A percentile compares a stretch with the other conserved stretches of the same genome.
Evolutionary conservation across 2,329 filamentous ascomycete genomes (phyloP).

Genomic region (Nannizzia gypsea): DNA sequence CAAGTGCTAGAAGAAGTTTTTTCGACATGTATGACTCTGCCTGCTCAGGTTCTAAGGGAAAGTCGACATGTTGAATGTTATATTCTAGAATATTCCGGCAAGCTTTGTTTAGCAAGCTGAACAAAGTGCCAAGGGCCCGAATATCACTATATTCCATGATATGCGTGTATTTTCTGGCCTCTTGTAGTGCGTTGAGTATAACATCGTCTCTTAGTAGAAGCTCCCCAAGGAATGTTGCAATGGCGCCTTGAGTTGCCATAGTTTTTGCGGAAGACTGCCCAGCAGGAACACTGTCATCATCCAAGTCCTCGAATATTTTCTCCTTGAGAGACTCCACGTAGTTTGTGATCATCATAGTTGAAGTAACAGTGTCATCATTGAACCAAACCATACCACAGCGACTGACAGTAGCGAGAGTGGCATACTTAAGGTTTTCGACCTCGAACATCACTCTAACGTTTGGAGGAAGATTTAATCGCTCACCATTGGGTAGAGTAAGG

Average conservation of each 20-base stretch:
- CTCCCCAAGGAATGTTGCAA: slow-evolving; percentile 65
- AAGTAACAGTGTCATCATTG: slow-evolving; percentile 90
- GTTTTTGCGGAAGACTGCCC: slow-evolving; percentile 68
- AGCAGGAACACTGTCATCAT: slow-evolving; percentile 73
- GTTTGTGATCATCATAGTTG: slow-evolving; percentile 83
- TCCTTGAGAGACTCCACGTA: slow-evolving; percentile 76
- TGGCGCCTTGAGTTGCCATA: slow-evolving; percentile 62
- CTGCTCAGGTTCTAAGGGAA: slow-evolving; percentile 80
- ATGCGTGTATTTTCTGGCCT: slow-evolving; percentile 70
- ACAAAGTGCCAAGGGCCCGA: slow-evolving; percentile 80
- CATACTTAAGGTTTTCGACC: slow-evolving; percentile 94
- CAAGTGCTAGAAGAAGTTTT: slow-evolving; percentile 81
- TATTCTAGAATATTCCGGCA: slow-evolving; percentile 91
- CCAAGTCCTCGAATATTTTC: slow-evolving; percentile 83
- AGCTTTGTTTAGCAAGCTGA: slow-evolving; percentile 89
- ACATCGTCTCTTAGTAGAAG: slow-evolving; percentile 71
- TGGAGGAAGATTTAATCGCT: slow-evolving; percentile 82
- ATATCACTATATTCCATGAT: slow-evolving; percentile 98
- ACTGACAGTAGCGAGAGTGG: slow-evolving; percentile 95
- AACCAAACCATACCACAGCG: slow-evolving; percentile 99
- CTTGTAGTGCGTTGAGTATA: slow-evolving; percentile 61
- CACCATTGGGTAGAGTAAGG: slow-evolving; percentile 90
- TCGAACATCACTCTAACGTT: slow-evolving; percentile 99
- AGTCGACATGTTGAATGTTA: slow-evolving; percentile 87
- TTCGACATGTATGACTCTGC: slow-evolving; percentile 83